Evolutionary conservation across 2,329 filamentous ascomycete species (phyloP), one percentile per base, ranked within the genome.

Genomic region (Pseudocercospora vitis): DNA sequence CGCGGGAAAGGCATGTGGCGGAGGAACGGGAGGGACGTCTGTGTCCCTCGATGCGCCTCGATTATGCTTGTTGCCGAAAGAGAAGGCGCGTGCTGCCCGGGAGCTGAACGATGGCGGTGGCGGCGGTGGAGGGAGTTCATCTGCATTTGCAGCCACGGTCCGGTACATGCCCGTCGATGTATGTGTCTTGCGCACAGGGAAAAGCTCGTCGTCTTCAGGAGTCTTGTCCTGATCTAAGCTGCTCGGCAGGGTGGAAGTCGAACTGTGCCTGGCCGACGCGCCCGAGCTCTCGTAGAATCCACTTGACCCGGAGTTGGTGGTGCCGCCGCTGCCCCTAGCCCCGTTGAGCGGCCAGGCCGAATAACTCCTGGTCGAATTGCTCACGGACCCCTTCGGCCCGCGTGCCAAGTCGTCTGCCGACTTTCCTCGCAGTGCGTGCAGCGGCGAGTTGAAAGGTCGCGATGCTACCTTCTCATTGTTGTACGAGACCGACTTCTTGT

Each of bases 201-300:
- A 68, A 14, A 70, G 59, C 14, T 70, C 69, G 35, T 67, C 54
- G n/a, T 70, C 68, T 51, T 56, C 45, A n/a, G 58, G 56, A 50
- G 68, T 63, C 42, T 62, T 61, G 44, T 72, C 69, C 56, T 64
- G 65, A 48, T 81, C 80, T 9, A 78, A 71, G n/a, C 78, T 81
- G 16, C 78, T 81, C 31, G 79, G 80, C 32, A 80, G 70, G 6
- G 79, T 81, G 6, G 79, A 81, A 5, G 79, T 78, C 24, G 77
- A 81, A 66, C 78, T 81, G 58, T 77, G 74, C 40, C 78, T 77
- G 37, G 76, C 75, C 33, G 79, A 81, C 12, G 70, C 68, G 40
- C 69, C 66, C 31, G 71, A 71, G 31, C 66, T 71, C 44, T 71
- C 68, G 65, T 71, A 69, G 57, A 73, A 71, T 48, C 72, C 72